Evolutionary conservation across 179 eudicot genomes (phyloP).

Genomic region (Vitellaria paradoxa): DNA sequence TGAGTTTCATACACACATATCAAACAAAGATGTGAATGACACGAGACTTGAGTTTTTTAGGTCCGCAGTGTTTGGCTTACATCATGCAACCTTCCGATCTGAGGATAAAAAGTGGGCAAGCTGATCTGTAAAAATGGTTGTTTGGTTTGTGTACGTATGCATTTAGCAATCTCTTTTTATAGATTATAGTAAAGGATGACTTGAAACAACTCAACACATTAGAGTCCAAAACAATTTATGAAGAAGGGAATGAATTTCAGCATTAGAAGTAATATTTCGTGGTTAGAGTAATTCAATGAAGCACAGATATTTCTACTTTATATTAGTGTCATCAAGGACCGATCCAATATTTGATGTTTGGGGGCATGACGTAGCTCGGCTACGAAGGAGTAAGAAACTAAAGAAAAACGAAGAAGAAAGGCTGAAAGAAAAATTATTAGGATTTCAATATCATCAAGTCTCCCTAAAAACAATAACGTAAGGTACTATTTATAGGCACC

Average conservation of each 20-base stretch:
- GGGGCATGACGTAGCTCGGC: too few species aligned
- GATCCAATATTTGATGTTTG: too few species aligned
- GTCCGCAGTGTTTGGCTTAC: neutral
- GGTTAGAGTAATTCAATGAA: neutral
- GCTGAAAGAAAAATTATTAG: too few species aligned
- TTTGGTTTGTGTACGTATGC: neutral
- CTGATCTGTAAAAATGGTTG: neutral
- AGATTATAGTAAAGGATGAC: neutral
- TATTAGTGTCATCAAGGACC: too few species aligned
- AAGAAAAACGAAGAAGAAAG: too few species aligned
- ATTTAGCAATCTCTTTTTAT: neutral
- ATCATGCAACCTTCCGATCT: constrained; percentile 1
- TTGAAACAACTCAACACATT: too few species aligned
- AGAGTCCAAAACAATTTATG: neutral
- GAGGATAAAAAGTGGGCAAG: neutral
- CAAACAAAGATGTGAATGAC: neutral
- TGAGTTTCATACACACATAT: neutral
- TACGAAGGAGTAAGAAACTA: too few species aligned
- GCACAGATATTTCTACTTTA: too few species aligned
- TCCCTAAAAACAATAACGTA: too few species aligned
- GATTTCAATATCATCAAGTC: too few species aligned
- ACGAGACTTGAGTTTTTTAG: neutral
- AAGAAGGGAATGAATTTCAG: neutral
- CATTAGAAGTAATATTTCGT: neutral
- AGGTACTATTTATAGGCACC: too few species aligned